Percentiles rank a stretch among this genome's conserved stretches.
Evolutionary conservation across 2,329 filamentous ascomycete species (phyloP).

Genomic region (Colletotrichum zoysiae): DNA sequence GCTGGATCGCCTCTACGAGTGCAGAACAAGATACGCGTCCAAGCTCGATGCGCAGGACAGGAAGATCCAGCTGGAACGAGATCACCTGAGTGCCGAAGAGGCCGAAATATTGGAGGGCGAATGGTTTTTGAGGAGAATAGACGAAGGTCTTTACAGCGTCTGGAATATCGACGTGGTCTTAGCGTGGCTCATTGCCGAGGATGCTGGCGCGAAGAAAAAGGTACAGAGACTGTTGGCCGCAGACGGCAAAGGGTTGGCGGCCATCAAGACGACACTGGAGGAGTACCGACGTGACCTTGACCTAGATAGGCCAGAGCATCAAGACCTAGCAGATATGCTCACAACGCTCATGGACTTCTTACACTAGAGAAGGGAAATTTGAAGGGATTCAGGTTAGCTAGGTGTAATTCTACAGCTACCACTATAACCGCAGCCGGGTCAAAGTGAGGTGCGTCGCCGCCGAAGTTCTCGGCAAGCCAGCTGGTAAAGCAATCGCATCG

Average conservation of each 20-base stretch:
- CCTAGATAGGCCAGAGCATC: conserved; percentile 69
- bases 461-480: neutral
- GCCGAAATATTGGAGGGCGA: conserved; percentile 75
- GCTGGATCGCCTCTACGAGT: conserved; percentile 75
- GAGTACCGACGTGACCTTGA: conserved; percentile 68
- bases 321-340: conserved; percentile 69
- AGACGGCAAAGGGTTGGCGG: conserved; percentile 72
- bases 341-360: conserved; percentile 65
- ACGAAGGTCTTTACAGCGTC: conserved; percentile 86
- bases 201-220: conserved; percentile 77
- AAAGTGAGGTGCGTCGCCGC: neutral
- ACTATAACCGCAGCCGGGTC: neutral
- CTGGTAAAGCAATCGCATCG: neutral
- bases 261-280: conserved; percentile 76
- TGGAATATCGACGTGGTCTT: conserved; percentile 88
- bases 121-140: conserved; percentile 80
- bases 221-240: conserved; percentile 75
- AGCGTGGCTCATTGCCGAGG: conserved; percentile 93
- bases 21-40: conserved; percentile 78
- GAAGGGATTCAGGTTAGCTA: neutral
- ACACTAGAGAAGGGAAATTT: conserved; percentile 42
- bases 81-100: conserved; percentile 58
- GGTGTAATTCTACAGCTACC: conserved; percentile 9
- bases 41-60: conserved; percentile 73
- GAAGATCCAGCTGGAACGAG: conserved; percentile 62